A percentile compares a stretch with the other conserved stretches of the same genome.
phyloP scores from a whole-genome alignment of 768 basidiomycete genomes.

The Filobasidium floriforme region DNA sequence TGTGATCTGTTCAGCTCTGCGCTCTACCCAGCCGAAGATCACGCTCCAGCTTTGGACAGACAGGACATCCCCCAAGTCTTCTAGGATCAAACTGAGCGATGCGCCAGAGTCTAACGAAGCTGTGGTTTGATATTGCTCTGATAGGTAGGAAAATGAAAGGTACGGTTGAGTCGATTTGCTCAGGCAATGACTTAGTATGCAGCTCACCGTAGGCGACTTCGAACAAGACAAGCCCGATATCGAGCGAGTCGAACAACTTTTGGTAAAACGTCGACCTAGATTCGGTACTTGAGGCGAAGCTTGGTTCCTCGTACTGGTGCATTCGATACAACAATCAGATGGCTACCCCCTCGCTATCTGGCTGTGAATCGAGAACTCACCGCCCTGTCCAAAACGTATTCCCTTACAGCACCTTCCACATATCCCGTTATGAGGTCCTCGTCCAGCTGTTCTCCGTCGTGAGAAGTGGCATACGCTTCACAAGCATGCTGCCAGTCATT shows the following conservation, averaged over 20 bases:
- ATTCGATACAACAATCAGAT: background rate
- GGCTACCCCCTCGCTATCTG: too few species aligned
- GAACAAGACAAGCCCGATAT: background rate
- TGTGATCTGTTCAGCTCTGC: background rate
- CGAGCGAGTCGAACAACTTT: background rate
- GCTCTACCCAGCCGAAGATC: conserved; percentile 6
- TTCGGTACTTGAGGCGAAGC: background rate
- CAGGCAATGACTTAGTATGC: too few species aligned
- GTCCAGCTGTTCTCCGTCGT: background rate
- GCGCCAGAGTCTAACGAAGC: conserved; percentile 1
- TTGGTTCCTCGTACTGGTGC: background rate
- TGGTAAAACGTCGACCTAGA: background rate
- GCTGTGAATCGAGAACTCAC: background rate
- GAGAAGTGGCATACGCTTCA: background rate
- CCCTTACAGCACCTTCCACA: background rate
- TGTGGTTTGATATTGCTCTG: conserved; percentile 3
- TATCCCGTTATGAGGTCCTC: background rate
- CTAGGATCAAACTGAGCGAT: conserved; percentile 1
- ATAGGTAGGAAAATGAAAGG: background rate
- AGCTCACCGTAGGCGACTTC: background rate
- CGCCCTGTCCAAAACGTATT: background rate
- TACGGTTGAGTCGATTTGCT: too few species aligned
- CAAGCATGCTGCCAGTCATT: conserved; percentile 5
- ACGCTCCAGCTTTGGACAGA: conserved; percentile 1
- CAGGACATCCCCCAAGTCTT: conserved; percentile 6